Evolutionary conservation across 108 stramenopile genomes (phyloP).

Genomic region (Mayamaea pseudoterrestris): DNA sequence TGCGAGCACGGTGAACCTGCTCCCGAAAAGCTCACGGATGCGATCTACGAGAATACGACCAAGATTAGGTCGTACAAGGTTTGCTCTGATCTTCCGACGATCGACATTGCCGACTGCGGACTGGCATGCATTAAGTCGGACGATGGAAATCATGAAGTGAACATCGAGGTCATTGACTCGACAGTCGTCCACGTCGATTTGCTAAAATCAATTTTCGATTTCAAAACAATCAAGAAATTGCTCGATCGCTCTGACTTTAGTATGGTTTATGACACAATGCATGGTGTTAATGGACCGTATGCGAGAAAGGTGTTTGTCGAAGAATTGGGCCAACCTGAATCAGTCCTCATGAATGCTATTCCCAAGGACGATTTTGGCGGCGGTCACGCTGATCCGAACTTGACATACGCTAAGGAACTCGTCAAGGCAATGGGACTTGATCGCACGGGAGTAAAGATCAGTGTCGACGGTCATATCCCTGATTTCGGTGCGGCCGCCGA

Average conservation of each 20-base stretch:
- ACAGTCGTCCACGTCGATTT: constrained; percentile 81
- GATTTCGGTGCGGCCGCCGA: constrained; percentile 98
- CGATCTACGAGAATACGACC: constrained; percentile 82
- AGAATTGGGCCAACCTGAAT: constrained; percentile 79
- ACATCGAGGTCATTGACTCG: constrained; percentile 84
- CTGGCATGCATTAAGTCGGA: constrained; percentile 43
- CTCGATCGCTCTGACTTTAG: constrained; percentile 89
- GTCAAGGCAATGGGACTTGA: constrained; percentile 88
- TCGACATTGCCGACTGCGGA: constrained; percentile 78
- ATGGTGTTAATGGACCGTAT: constrained; percentile 97
- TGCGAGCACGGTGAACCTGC: constrained; percentile 98
- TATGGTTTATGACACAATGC: constrained; percentile 98
- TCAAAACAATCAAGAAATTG: constrained; percentile 85
- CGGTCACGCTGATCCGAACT: constrained; percentile 99
- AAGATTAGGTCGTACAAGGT: constrained; percentile 86
- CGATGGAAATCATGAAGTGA: constrained; percentile 73
- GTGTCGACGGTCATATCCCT: constrained; percentile 60
- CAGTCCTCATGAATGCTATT: constrained; percentile 70
- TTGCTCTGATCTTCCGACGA: constrained; percentile 81
- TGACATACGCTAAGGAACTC: constrained; percentile 98
- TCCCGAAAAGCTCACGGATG: constrained; percentile 85
- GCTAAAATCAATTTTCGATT: constrained; percentile 95
- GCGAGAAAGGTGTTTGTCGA: constrained; percentile 91
- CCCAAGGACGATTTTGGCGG: constrained; percentile 97
- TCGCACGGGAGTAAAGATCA: constrained; percentile 68